phyloP scores from a whole-genome alignment of 1,139 yeast genomes.

The Candida labiduridarum region DNA sequence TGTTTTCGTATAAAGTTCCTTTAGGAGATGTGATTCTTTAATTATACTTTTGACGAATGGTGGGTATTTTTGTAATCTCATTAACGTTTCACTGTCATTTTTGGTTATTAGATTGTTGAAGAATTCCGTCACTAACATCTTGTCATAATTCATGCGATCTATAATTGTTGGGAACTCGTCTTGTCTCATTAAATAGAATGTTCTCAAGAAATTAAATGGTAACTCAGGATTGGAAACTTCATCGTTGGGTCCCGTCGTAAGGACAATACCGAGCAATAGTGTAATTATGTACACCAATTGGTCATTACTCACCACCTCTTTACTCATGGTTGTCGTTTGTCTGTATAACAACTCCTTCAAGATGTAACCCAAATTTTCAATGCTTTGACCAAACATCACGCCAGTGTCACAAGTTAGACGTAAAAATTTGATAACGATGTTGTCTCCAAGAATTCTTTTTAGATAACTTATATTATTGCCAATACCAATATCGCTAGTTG shows the following conservation, averaged over 20 bases:
- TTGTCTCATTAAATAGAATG: conserved; percentile 37
- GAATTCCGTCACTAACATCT: conserved; percentile 30
- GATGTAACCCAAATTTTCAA: conserved; percentile 21
- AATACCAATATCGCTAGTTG: conserved; percentile 34
- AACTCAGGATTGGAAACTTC: conserved; percentile 26
- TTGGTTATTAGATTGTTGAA: conserved; percentile 31
- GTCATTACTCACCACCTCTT: conserved; percentile 31
- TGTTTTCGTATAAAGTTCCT: conserved; percentile 22
- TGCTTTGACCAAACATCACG: conserved; percentile 8
- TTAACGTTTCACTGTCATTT: conserved; percentile 43
- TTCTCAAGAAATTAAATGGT: conserved; percentile 40
- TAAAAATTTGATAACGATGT: conserved; percentile 29
- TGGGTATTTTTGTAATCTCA: conserved; percentile 31
- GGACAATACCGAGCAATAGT: conserved; percentile 33
- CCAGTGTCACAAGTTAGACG: conserved; percentile 19
- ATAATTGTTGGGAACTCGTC: conserved; percentile 25
- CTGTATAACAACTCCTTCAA: conserved; percentile 44
- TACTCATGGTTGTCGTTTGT: conserved; percentile 43
- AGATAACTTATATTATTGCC: conserved; percentile 19
- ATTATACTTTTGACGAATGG: conserved; percentile 31
- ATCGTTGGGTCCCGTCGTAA: conserved; percentile 17
- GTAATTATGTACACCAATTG: conserved; percentile 34
- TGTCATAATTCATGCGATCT: conserved; percentile 19
- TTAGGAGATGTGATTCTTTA: conserved; percentile 25
- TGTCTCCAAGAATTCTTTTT: conserved; percentile 31